phyloP scores from a whole-genome alignment of 2,329 filamentous ascomycete species.

The Cordyceps tenuipes region DNA sequence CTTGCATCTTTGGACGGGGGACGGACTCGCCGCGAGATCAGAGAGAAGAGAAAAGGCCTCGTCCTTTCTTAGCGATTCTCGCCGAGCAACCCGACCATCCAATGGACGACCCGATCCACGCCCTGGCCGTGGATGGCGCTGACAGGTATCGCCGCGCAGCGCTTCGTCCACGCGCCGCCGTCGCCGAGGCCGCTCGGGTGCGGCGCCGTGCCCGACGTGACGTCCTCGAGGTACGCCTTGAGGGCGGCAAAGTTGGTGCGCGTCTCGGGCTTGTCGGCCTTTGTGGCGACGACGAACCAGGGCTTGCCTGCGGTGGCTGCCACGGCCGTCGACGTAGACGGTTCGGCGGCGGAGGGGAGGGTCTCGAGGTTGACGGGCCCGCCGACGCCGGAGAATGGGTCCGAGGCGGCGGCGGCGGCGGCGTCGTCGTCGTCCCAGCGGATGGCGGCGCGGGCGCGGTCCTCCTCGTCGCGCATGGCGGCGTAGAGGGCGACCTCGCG shows the following conservation, averaged over 20 bases:
- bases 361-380: not conserved
- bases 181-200: conserved; percentile 63
- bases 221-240: conserved; percentile 58
- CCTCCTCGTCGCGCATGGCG: conserved; percentile 65
- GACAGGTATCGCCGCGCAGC: conserved; percentile 69
- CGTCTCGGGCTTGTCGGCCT: conserved; percentile 75
- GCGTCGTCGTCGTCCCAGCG: conserved; percentile 44
- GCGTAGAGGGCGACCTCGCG: conserved; percentile 83
- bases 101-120: conserved; percentile 64
- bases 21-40: too few relatives aligned
- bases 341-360: too few relatives aligned
- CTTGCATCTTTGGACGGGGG: not conserved
- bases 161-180: conserved; percentile 46
- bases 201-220: conserved; percentile 52
- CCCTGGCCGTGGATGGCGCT: conserved; percentile 86
- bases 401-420: conserved; percentile 31
- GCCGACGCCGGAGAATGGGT: conserved; percentile 11
- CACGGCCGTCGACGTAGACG: conserved; percentile 13
- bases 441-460: conserved; percentile 50
- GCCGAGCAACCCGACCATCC: conserved; percentile 61
- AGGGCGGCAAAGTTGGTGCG: conserved; percentile 67
- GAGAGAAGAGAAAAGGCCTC: too few relatives aligned
- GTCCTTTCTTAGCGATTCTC: conserved; percentile 21
- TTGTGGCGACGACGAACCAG: conserved; percentile 94
- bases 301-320: conserved; percentile 77